Evolutionary conservation across 2,329 filamentous ascomycete species (phyloP), one percentile per base, ranked within the genome.

Genomic region (Clonostachys rosea): DNA sequence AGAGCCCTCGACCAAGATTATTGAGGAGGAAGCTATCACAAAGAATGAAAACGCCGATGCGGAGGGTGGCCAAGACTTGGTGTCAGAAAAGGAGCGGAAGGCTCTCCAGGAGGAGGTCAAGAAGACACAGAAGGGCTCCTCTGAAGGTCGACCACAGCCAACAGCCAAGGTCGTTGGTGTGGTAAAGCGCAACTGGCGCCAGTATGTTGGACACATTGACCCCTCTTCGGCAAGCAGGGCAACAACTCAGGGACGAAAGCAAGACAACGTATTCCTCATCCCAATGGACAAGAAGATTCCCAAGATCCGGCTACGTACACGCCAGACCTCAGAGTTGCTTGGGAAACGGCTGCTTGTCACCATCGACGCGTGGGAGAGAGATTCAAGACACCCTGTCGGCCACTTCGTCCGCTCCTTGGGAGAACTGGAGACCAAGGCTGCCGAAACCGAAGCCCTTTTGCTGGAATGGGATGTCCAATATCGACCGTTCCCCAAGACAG

Each of bases 271-370:
- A 13, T 99, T 99, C 67, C 77, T 99, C 16, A 84, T 97, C 43
- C 91, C 94, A 5, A 97, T 99, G 92, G 92, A 99, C 68, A 97
- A 96, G 74, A 87, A 90, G 59, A 88, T 99, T 18, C 94, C 94
- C 3, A 99, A 97, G 72, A 96, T 99, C 58, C 83, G 91, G 42
- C 83, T 99, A 47, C 85, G 91, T 44, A 97, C 94, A 11, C 81
- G 94, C 45, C 94, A 97, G 67, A 91, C 91, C 20, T 83, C 84
- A 14, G 90, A 96, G 59, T 78, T 99, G 5, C 68, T 96, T 30
- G 94, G 94, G 6, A 94, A 97, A 73, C 85, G 95, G 48, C 84
- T 99, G 44, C 68, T 99, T 11, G 89, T 96, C 40, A 91, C 91
- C 1, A 95, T 99, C 54, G 94, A 99, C 67, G 84, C 88, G 2